Percentiles rank a stretch among this genome's conserved stretches.
These are phyloP conservation scores for Phytophthora ramorum DNA, from an alignment of 352 stramenopile species.

Conservation along the genomic window DNA sequence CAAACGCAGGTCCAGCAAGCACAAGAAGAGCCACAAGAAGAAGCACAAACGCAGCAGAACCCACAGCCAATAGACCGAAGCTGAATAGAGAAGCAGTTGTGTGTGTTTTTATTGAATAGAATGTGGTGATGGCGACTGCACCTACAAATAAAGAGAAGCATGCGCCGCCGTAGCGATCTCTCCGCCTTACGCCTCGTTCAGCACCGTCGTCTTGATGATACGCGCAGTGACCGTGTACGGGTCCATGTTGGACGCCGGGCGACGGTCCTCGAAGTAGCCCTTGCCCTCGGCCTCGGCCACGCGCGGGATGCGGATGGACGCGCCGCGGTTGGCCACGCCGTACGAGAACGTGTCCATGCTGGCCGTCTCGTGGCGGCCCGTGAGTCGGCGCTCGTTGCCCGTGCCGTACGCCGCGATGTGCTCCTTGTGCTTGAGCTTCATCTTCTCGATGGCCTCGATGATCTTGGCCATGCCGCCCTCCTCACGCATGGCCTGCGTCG, in stretches of 20 bases:
- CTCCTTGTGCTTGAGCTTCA: constrained; percentile 96
- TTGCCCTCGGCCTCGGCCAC: constrained; percentile 93
- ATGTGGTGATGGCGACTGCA: neutral
- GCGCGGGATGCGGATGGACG: constrained; percentile 94
- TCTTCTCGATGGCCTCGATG: constrained; percentile 98
- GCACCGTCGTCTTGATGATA: constrained; percentile 97
- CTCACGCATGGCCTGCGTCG: constrained; percentile 96
- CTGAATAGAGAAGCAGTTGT: constrained; percentile 1
- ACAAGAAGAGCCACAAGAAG: constrained; percentile 39
- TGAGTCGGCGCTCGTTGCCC: constrained; percentile 97
- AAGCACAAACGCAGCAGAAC: constrained; percentile 64
- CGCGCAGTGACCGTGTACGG: constrained; percentile 97
- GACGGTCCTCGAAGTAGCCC: constrained; percentile 96
- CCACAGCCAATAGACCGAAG: constrained; percentile 24
- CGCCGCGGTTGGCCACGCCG: constrained; percentile 97
- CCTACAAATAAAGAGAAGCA: constrained; percentile 14
- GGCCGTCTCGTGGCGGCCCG: constrained; percentile 96
- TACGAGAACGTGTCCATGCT: constrained; percentile 97
- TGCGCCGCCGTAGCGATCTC: neutral
- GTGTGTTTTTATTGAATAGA: neutral
- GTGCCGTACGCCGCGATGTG: constrained; percentile 97
- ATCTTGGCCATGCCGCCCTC: constrained; percentile 94
- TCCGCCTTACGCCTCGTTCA: constrained; percentile 68
- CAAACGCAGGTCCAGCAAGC: constrained; percentile 36
- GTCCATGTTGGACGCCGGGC: constrained; percentile 98